Conservation (phyloP, 495 filamentous ascomycete genomes). For the Penicillium parvum region DNA sequence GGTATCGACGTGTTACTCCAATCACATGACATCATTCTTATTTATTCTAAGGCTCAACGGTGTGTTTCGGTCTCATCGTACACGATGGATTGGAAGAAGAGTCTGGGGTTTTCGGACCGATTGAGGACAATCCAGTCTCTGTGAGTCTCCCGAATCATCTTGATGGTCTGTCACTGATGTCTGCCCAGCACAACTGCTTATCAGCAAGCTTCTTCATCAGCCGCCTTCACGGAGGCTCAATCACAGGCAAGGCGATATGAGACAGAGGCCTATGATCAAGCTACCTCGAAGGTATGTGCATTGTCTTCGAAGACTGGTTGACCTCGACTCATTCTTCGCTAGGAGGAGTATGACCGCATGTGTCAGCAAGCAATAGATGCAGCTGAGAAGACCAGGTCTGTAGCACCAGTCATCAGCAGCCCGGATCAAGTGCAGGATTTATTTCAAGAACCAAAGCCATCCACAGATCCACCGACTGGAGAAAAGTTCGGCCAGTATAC, state of each 20-base stretch:
- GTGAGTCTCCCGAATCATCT: slow-evolving; percentile 23
- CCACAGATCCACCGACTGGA: slow-evolving; percentile 12
- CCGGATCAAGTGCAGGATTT: slow-evolving; percentile 15
- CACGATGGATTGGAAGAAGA: slow-evolving; percentile 40
- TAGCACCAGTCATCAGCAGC: slow-evolving; percentile 15
- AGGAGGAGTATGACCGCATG: slow-evolving; percentile 47
- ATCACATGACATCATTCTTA: slow-evolving; percentile 23
- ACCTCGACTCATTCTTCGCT: neutral
- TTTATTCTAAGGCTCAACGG: slow-evolving; percentile 2
- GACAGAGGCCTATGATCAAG: slow-evolving; percentile 36
- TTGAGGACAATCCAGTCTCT: slow-evolving; percentile 46
- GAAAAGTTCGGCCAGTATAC: slow-evolving; percentile 66
- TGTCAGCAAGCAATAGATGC: slow-evolving; percentile 41
- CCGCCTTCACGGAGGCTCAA: slow-evolving; percentile 41
- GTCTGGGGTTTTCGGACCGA: slow-evolving; percentile 49
- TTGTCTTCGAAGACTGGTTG: neutral
- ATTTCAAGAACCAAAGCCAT: slow-evolving; percentile 2
- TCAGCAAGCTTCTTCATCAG: slow-evolving; percentile 32
- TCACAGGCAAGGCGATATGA: slow-evolving; percentile 37
- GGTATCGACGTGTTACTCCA: neutral
- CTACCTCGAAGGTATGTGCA: slow-evolving; percentile 35
- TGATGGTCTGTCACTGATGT: slow-evolving; percentile 8
- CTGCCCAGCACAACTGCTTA: slow-evolving; percentile 42
- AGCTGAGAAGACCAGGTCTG: slow-evolving; percentile 23
- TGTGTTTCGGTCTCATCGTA: slow-evolving; percentile 17